Evolutionary conservation across 2,329 filamentous ascomycete genomes (phyloP).

Genomic region (Aspergillus pseudotamarii): DNA sequence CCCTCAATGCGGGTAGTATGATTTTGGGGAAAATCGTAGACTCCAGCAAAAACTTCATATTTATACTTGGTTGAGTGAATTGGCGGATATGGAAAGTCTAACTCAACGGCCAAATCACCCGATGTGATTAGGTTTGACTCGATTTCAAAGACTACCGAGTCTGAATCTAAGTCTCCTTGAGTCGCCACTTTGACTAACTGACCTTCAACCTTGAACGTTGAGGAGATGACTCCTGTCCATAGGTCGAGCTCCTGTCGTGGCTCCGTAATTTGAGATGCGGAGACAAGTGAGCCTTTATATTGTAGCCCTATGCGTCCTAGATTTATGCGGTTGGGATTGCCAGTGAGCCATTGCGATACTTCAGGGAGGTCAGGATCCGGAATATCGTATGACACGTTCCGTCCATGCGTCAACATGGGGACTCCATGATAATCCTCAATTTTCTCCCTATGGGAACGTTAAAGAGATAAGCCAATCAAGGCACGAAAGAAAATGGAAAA

Average conservation of each 20-base stretch:
- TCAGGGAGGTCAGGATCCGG: slow-evolving; percentile 16
- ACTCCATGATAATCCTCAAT: slow-evolving; percentile 15
- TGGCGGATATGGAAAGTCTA: slow-evolving; percentile 19
- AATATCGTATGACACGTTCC: slow-evolving; percentile 20
- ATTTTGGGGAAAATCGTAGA: slow-evolving; percentile 14
- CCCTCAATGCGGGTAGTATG: slow-evolving; percentile 10
- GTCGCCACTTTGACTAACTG: slow-evolving; percentile 13
- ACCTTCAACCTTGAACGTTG: slow-evolving; percentile 11
- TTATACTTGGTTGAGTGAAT: slow-evolving; percentile 20
- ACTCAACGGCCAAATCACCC: slow-evolving; percentile 13
- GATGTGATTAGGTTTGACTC: slow-evolving; percentile 1
- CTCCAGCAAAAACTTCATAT: slow-evolving; percentile 19
- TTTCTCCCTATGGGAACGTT: neutral
- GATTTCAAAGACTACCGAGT: slow-evolving; percentile 11
- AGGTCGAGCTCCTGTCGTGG: slow-evolving; percentile 16
- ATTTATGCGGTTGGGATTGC: slow-evolving; percentile 20
- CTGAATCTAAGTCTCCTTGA: slow-evolving; percentile 15
- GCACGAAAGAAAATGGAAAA: neutral
- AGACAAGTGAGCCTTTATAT: slow-evolving; percentile 5
- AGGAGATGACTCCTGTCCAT: slow-evolving; percentile 17
- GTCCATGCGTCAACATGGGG: slow-evolving; percentile 13
- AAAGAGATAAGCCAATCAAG: neutral
- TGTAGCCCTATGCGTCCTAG: slow-evolving; percentile 16
- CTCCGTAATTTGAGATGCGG: slow-evolving; percentile 4
- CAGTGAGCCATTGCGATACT: slow-evolving; percentile 19